Evolutionary conservation across 768 basidiomycete genomes (phyloP), one percentile per base, ranked within the genome.

Genomic region (Phaeolepiota aurea): DNA sequence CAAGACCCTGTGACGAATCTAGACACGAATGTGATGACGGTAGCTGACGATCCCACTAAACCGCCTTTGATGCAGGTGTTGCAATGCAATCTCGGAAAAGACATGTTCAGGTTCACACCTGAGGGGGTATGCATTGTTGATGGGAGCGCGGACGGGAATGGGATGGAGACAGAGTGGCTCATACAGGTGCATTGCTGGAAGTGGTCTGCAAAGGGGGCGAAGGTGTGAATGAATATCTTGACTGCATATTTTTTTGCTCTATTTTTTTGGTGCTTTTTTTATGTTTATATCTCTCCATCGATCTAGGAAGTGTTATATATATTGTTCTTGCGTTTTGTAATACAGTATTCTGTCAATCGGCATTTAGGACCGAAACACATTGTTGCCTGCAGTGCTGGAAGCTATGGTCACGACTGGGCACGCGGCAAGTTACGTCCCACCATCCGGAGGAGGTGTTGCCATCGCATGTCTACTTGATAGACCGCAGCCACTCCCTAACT

Each of bases 161-260:
- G 50, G 40, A 53, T 54, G 52, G 53, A 57, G 32, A 57, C 60
- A 3, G 65, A 66, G 53, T 68, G 66, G 64, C 54, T 60, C 23
- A 61, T 66, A n/a, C 58, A 62, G 41, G 64, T 65, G 5, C 62
- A 55, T 46, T 54, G 60, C 42, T 68, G 66, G 66, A 65, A 57
- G 52, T 68, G 64, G 65, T 60, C 60, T 1, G 55, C 53, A 1
- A 52, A 35, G 25, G n/a, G 25, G 25, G 25, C n/a, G 25, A 7
- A n/a, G n/a, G 7, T n/a, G 7, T 28, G 7, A n/a, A 28, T 28
- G 7, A 7, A 28, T 28, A 28, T 28, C n/a, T 7, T 7, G n/a
- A 7, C n/a, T 28, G n/a, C n/a, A 7, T 28, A 28, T 28, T 7
- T 28, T 7, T 7, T 28, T 28, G 25, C 25, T 28, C n/a, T 28